A percentile compares a stretch with the other conserved stretches of the same genome.
These are phyloP conservation scores for Fusarium sp. DNA, from an alignment of 2,329 filamentous ascomycete species.

Conservation along the genomic window DNA sequence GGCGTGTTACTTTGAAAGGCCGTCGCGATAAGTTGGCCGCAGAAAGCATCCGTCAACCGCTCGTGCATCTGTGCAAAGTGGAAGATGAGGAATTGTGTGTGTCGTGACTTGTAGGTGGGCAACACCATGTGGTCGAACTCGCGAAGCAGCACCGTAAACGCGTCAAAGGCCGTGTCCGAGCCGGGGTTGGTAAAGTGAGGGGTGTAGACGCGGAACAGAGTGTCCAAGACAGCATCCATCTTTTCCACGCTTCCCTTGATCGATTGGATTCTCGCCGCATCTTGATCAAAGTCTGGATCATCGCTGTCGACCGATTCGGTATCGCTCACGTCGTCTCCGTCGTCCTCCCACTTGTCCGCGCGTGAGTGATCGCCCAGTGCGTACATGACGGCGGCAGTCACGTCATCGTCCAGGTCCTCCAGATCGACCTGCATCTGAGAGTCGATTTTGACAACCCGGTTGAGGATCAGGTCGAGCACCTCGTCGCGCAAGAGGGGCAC, in stretches of 20 bases:
- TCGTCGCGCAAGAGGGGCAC: conserved; percentile 82
- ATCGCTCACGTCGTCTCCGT: conserved; percentile 73
- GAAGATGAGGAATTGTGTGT: conserved; percentile 96
- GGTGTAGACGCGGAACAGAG: conserved; percentile 86
- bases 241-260: conserved; percentile 88
- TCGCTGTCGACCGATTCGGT: conserved; percentile 79
- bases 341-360: conserved; percentile 59
- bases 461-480: conserved; percentile 84
- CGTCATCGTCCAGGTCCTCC: conserved; percentile 91
- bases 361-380: conserved; percentile 51
- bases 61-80: conserved; percentile 90
- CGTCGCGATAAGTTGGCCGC: conserved; percentile 72
- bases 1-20: conserved; percentile 72
- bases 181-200: conserved; percentile 77
- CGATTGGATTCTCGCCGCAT: conserved; percentile 72
- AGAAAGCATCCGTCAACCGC: conserved; percentile 83
- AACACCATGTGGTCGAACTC: conserved; percentile 92
- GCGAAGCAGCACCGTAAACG: conserved; percentile 82
- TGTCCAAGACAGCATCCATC: conserved; percentile 89
- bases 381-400: conserved; percentile 78
- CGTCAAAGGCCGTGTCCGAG: conserved; percentile 75
- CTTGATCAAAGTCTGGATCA: conserved; percentile 74
- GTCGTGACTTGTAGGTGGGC: conserved; percentile 89
- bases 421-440: conserved; percentile 94
- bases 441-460: conserved; percentile 92